Conservation (phyloP, 2,329 filamentous ascomycete genomes). For the Hypoxylon sp. region DNA sequence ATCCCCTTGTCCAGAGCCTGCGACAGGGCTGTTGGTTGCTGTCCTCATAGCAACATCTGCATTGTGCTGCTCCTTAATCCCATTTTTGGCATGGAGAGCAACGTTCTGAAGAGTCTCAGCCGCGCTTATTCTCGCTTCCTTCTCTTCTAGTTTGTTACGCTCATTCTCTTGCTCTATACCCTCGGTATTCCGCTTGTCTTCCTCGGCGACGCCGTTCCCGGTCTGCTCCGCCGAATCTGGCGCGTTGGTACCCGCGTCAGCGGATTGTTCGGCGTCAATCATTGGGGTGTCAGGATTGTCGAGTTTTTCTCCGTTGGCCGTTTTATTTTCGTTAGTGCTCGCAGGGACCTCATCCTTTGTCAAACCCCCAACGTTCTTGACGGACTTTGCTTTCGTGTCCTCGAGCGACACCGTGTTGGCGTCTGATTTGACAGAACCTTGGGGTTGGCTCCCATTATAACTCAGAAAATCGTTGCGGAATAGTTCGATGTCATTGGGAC, state of each 20-base stretch:
- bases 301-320: constrained; percentile 18
- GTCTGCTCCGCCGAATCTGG: constrained; percentile 36
- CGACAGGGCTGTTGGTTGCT: constrained; percentile 28
- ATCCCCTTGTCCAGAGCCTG: constrained; percentile 32
- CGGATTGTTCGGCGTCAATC: constrained; percentile 40
- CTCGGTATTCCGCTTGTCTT: constrained; percentile 4
- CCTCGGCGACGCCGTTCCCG: constrained; percentile 22
- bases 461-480: constrained; percentile 59
- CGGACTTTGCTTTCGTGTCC: constrained; percentile 29
- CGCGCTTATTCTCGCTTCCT: constrained; percentile 3
- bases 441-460: constrained; percentile 28
- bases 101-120: constrained; percentile 11
- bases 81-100: constrained; percentile 19
- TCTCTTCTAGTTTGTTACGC: constrained; percentile 3
- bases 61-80: constrained; percentile 9
- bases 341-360: constrained; percentile 37
- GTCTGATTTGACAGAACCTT: constrained; percentile 38
- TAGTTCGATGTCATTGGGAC: constrained; percentile 63
- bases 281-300: constrained; percentile 41
- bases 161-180: constrained; percentile 3
- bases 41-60: constrained; percentile 11
- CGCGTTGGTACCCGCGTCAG: constrained; percentile 31
- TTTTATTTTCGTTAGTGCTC: constrained; percentile 16
- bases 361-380: constrained; percentile 32
- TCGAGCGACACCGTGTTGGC: constrained; percentile 36